Evolutionary conservation across 257 asterid genomes (phyloP).

Genomic region (Solanum chiquidenum): DNA sequence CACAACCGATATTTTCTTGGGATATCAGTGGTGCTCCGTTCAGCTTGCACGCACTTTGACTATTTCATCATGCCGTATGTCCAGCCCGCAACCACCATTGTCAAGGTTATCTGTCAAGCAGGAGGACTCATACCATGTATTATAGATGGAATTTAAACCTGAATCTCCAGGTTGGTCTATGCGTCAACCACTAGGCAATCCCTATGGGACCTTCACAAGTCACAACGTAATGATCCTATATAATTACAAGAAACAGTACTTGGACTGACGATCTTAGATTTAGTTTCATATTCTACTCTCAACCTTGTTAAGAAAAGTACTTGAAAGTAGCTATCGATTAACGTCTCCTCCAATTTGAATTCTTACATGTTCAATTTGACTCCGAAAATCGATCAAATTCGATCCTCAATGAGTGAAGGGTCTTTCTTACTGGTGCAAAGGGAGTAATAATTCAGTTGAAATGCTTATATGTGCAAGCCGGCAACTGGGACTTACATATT

Average conservation of each 20-base stretch:
- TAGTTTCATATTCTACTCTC: not conserved
- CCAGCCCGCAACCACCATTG: not conserved
- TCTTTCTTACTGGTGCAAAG: not conserved
- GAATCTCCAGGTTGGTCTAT: not conserved
- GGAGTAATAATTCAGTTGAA: not conserved
- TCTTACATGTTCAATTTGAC: not conserved
- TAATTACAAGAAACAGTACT: not conserved
- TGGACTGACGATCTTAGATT: not conserved
- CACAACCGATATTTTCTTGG: not conserved
- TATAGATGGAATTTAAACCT: not conserved
- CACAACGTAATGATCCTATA: not conserved
- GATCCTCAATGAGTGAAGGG: not conserved
- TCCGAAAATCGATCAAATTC: not conserved
- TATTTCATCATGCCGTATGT: not conserved
- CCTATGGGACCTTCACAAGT: not conserved
- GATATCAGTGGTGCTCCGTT: not conserved
- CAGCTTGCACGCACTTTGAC: not conserved
- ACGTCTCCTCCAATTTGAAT: not conserved
- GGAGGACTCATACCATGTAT: not conserved
- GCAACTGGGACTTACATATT: not conserved
- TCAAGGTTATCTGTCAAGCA: not conserved
- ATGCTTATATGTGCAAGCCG: not conserved
- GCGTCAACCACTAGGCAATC: not conserved
- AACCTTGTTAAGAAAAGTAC: not conserved
- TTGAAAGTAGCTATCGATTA: not conserved